Evolutionary conservation across 2,329 filamentous ascomycete genomes (phyloP), one percentile per base, ranked within the genome.

Genomic region (Arthroderma sp.): DNA sequence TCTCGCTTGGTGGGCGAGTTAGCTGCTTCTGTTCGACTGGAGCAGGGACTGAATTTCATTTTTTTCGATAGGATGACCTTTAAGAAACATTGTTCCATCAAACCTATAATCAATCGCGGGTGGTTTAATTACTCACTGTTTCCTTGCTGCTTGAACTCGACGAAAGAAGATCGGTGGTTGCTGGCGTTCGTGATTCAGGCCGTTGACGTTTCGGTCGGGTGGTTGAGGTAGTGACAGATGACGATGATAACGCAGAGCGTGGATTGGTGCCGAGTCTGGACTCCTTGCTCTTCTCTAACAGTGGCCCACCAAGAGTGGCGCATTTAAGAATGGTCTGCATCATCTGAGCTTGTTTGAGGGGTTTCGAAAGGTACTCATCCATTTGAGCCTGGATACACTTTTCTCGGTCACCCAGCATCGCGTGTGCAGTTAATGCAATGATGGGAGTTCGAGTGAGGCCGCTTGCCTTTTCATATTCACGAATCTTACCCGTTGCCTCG

Each of bases 351-450:
- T 94, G 89, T 65, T 95, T 93, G 49, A 96, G 72, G 28, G 89
- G 89, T 63, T 98, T 98, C 11, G 89, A 94, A 36, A 98, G 72
- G 60, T 98, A 98, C 64, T 98, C 91, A 63, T 98, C 91, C 91
- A 98, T 98, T 68, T 96, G 87, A 6, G 89, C 91, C 62, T 94
- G 86, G 50, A 98, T 93, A 64, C 91, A 98, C 71, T 94, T 94
- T 63, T 98, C 91, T 41, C 91, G 79, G 59, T 98, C 91, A 52
- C 91, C 91, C 70, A 96, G 81, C 91, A 98, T 98, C 55, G 91
- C 91, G 66, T 98, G 91, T 1, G 91, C 91, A 8, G 91, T 98
- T 38, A 98, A 75, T 2, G 91, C 91, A 56, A 98, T 94, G 58
- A 98, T 95, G 9, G 91, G 91, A 7, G 89, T 94, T 43, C 89